phyloP scores from a whole-genome alignment of 1,139 yeast species.

The Protomyces macrosporus region DNA sequence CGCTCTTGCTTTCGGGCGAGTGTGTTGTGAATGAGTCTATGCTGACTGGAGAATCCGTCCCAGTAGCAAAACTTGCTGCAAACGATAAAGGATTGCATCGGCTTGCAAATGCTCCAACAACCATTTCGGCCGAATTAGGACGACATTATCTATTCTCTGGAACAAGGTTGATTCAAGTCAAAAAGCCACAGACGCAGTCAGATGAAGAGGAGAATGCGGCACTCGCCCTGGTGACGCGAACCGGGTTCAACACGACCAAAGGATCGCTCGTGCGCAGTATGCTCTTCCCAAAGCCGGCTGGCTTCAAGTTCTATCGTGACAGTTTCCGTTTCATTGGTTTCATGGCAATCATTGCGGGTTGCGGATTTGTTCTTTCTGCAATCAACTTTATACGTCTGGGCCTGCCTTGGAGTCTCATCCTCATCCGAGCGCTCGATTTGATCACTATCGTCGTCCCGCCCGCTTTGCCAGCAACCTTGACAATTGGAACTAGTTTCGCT shows the following conservation, averaged over 20 bases:
- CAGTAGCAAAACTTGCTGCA: slow-evolving; percentile 76
- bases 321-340: slow-evolving; percentile 93
- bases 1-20: slow-evolving; percentile 79
- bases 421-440: slow-evolving; percentile 83
- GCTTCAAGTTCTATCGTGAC: slow-evolving; percentile 88
- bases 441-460: slow-evolving; percentile 98
- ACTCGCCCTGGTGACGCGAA: slow-evolving; percentile 76
- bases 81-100: slow-evolving; percentile 54
- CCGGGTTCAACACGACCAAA: slow-evolving; percentile 92
- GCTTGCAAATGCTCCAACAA: slow-evolving; percentile 44
- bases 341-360: slow-evolving; percentile 76
- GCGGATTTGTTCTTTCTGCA: slow-evolving; percentile 82
- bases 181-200: slow-evolving; percentile 48
- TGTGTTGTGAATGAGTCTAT: slow-evolving; percentile 91
- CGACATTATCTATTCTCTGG: slow-evolving; percentile 80
- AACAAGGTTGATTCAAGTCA: slow-evolving; percentile 77
- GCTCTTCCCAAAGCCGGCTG: slow-evolving; percentile 92
- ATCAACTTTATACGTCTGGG: slow-evolving; percentile 75
- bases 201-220: slow-evolving; percentile 60
- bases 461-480: slow-evolving; percentile 92
- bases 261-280: slow-evolving; percentile 93
- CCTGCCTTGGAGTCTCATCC: slow-evolving; percentile 43
- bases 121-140: slow-evolving; percentile 60
- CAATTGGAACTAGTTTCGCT: slow-evolving; percentile 94
- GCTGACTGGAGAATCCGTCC: slow-evolving; percentile 97